Base-by-base conservation (phyloP, 192 early-diverging fungal genomes). In the Helicostylum pulchrum region DNA sequence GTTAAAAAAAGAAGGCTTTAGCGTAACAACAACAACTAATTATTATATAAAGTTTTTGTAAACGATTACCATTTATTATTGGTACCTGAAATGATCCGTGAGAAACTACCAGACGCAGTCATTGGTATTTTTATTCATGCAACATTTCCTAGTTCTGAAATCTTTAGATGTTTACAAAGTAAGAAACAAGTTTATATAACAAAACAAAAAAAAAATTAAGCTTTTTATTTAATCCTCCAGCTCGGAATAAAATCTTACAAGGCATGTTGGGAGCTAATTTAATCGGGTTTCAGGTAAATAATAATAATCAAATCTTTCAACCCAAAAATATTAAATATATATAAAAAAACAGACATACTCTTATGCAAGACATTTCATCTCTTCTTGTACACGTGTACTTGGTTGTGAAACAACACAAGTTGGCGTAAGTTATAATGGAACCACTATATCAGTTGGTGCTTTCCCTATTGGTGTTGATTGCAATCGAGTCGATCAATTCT, bases 91-190 rank as follows among this genome's bases (percentile, higher is more conserved):
- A 90, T 99, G 86, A 77, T 99, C 20, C 85, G 96, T 45, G 68
- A 88, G 70, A 83, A 80, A 48, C 71, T 97, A 32, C 96, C 96
- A 0, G 63, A 83, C 31, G 94, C 95, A 20, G 84, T 81, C 19
- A 93, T 97, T 63, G 94, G 94, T n/a, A 91, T 99, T 70, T 99
- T 97, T 72, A 79, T 99, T 61, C 96, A 99, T 77, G 93, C 95
- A 7, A 94, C 96, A 3, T 97, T 97, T 68, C 96, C 96, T 20
- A 92, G 88, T 66, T 94, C 92, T 4, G 96, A 99, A 68, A 95
- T 99, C 34, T 95, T 97, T 80, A 81, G 95, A 50, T 96, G 94
- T 77, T 74, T 99, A 36, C 93, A 79, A 42, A 77, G 83, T 80
- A 73, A 75, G 83, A 75, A 12, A 4, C 21, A 50, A n/a, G 31